Evolutionary conservation across 164 flowering plant genomes (phyloP).

Genomic region (Piper longum): DNA sequence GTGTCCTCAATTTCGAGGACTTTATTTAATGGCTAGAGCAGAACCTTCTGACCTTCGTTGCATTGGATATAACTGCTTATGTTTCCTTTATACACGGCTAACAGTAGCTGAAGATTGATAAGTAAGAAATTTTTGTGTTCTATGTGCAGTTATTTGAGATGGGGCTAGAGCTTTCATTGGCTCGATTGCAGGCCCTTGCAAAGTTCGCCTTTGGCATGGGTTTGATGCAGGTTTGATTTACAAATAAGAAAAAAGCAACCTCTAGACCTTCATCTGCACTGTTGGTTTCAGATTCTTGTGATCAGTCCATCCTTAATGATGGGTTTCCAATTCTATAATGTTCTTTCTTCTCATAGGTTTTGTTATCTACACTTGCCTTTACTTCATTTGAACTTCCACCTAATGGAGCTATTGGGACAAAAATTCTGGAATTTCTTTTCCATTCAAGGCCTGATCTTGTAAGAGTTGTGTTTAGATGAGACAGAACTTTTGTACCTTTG

Average conservation of each 20-base stretch:
- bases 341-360: constrained; percentile 39
- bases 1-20: too few species aligned
- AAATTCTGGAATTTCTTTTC: constrained; percentile 77
- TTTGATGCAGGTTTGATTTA: constrained; percentile 61
- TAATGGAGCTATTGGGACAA: constrained; percentile 86
- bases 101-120: neutral
- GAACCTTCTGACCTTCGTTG: too few species aligned
- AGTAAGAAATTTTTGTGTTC: neutral
- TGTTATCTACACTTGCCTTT: constrained; percentile 84
- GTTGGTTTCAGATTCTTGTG: neutral
- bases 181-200: constrained; percentile 89
- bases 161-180: constrained; percentile 97
- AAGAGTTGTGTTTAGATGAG: constrained; percentile 12
- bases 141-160: constrained; percentile 84
- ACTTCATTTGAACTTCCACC: constrained; percentile 98
- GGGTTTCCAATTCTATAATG: neutral
- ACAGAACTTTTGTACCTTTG: too few species aligned
- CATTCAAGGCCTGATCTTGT: constrained; percentile 90
- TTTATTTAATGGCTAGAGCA: too few species aligned
- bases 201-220: constrained; percentile 98
- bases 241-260: neutral
- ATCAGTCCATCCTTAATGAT: neutral
- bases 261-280: neutral
- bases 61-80: neutral
- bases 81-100: neutral